A percentile compares a stretch with the other conserved stretches of the same genome.
phyloP scores from a whole-genome alignment of 1,139 yeast genomes.

The Tardiomyces digboiensis region DNA sequence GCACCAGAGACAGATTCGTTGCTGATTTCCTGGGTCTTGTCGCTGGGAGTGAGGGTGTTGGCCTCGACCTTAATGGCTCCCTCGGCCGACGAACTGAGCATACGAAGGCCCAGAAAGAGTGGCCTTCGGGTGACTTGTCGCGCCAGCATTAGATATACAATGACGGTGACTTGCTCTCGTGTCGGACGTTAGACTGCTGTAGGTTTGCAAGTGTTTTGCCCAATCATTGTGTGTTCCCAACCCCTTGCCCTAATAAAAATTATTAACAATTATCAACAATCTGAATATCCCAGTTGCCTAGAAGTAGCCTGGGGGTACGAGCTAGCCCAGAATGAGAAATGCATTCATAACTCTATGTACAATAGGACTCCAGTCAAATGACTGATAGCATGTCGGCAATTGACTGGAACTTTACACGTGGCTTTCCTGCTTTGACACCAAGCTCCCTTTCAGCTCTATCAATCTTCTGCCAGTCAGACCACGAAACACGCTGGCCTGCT shows the following conservation, averaged over 20 bases:
- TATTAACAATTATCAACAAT: not conserved
- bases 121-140: not conserved
- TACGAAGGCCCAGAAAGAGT: not conserved
- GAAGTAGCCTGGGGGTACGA: not conserved
- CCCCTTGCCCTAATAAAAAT: not conserved
- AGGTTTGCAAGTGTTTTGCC: not conserved
- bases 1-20: conserved; percentile 48
- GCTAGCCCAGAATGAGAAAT: not conserved
- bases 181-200: too few relatives aligned
- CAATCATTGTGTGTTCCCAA: not conserved
- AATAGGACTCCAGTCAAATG: not conserved
- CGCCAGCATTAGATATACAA: not conserved
- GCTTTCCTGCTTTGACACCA: conserved; percentile 42
- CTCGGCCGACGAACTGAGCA: not conserved
- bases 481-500: conserved; percentile 34
- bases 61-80: not conserved
- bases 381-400: conserved; percentile 41
- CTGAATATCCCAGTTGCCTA: not conserved
- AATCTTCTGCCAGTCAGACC: conserved; percentile 69
- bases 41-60: not conserved
- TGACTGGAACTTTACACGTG: conserved; percentile 47
- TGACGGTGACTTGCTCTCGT: too few relatives aligned
- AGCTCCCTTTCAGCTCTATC: conserved; percentile 41
- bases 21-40: not conserved
- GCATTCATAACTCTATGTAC: not conserved